Evolutionary conservation across 768 basidiomycete species (phyloP).

Genomic region (Russula sp.): DNA sequence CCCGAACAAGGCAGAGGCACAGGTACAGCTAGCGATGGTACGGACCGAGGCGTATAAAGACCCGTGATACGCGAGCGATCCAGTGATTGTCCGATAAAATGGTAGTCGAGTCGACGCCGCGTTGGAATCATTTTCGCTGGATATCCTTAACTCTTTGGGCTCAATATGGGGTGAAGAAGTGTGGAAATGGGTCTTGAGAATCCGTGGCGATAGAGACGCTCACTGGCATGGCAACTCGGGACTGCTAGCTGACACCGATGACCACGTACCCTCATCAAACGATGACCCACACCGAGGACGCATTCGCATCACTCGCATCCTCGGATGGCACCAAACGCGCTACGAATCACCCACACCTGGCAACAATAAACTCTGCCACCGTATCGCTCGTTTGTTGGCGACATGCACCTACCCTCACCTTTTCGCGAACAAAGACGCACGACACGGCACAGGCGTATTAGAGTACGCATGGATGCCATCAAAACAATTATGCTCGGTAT

Average conservation of each 20-base stretch:
- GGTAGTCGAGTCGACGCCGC: neutral
- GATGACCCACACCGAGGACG: too few relatives aligned
- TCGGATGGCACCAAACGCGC: neutral
- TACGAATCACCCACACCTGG: neutral
- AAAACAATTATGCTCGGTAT: too few relatives aligned
- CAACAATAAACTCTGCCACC: neutral
- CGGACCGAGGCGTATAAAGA: neutral
- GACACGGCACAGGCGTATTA: neutral
- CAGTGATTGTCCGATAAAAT: constrained; percentile 2
- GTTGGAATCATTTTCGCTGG: constrained; percentile 2
- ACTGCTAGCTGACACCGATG: too few relatives aligned
- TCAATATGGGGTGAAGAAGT: constrained; percentile 1
- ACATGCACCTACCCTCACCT: neutral
- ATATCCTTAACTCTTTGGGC: constrained; percentile 10
- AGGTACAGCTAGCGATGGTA: neutral
- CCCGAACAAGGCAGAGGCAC: neutral
- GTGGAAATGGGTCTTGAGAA: neutral
- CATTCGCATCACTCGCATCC: neutral
- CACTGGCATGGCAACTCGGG: too few relatives aligned
- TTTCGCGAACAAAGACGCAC: neutral
- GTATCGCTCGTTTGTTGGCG: neutral
- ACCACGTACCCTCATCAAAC: too few relatives aligned
- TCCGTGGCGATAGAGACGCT: too few relatives aligned
- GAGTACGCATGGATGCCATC: too few relatives aligned
- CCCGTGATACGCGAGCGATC: constrained; percentile 4